Percentiles rank a stretch among this genome's conserved stretches.
Evolutionary conservation across 805 yeast species (phyloP).

Genomic region (Metschnikowia cerradonensis): DNA sequence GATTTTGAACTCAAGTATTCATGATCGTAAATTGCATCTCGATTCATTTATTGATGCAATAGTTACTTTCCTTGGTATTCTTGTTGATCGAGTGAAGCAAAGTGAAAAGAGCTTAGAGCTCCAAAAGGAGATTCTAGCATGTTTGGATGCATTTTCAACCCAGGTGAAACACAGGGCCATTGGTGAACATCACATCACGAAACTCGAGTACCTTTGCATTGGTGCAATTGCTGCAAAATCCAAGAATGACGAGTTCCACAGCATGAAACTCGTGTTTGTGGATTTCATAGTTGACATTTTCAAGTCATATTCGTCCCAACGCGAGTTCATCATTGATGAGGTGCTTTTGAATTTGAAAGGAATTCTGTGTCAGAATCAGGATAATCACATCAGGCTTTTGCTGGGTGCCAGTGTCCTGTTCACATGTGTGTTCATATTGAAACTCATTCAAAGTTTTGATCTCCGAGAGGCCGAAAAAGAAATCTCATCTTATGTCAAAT

Average conservation of each 20-base stretch:
- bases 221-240: constrained; percentile 39
- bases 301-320: constrained; percentile 44
- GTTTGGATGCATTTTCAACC: constrained; percentile 10
- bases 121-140: constrained; percentile 1
- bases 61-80: constrained; percentile 34
- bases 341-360: constrained; percentile 47
- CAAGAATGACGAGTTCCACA: constrained; percentile 19
- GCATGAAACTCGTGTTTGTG: constrained; percentile 25
- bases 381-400: background rate
- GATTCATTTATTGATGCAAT: constrained; percentile 43
- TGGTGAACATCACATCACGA: constrained; percentile 53
- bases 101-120: background rate
- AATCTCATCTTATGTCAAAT: background rate
- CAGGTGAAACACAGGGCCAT: constrained; percentile 16
- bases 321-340: constrained; percentile 59
- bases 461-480: constrained; percentile 3
- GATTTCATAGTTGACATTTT: constrained; percentile 37
- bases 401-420: constrained; percentile 40
- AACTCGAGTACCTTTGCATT: constrained; percentile 51
- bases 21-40: constrained; percentile 42
- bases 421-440: constrained; percentile 43
- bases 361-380: background rate
- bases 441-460: constrained; percentile 37
- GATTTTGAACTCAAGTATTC: constrained; percentile 37
- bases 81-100: constrained; percentile 27